Evolutionary conservation across 2,329 filamentous ascomycete species (phyloP), one percentile per base, ranked within the genome.

Genomic region (Fusarium irregulare): DNA sequence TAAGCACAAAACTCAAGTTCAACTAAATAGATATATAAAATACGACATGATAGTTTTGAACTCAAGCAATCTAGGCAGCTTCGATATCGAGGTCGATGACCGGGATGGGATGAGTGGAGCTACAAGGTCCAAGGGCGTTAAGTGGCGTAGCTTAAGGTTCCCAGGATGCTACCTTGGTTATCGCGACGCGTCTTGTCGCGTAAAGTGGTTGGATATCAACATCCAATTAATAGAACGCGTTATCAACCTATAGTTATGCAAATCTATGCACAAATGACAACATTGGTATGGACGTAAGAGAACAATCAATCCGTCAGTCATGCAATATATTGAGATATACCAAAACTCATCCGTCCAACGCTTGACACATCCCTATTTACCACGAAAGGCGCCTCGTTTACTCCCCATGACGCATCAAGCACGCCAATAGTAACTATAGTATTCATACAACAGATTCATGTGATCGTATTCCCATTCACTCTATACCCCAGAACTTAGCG

Each of bases 131-230:
- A 56, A 63, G 67, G 58, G 62, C 32, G 66, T 59, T 64, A 66
- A 57, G 71, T 69, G 73, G 66, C 68, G 63, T 71, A 46, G 56
- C 68, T 62, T 7, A 37, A 37, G 34, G 34, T n/a, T 50, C 55
- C 56, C 11, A 48, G 32, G 16, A 30, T 34, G 41, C 34, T 37
- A 37, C 34, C 18, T 62, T 37, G 30, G 40, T n/a, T n/a, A 32
- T 46, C 49, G 30, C 44, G 61, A 66, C 74, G 71, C 71, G 74
- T 65, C 69, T 65, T 62, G 64, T 70, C 72, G 73, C 72, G 73
- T 76, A 72, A 68, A 70, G 67, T 60, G 45, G 41, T 55, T 46
- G 45, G 30, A 25, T 30, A 56, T 46, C 25, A 23, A 25, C 41
- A 56, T 23, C 21, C n/a, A 23, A 47, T 55, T 48, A 47, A 62